phyloP scores from a whole-genome alignment of 805 yeast genomes.

The Schwanniomyces yamadae region DNA sequence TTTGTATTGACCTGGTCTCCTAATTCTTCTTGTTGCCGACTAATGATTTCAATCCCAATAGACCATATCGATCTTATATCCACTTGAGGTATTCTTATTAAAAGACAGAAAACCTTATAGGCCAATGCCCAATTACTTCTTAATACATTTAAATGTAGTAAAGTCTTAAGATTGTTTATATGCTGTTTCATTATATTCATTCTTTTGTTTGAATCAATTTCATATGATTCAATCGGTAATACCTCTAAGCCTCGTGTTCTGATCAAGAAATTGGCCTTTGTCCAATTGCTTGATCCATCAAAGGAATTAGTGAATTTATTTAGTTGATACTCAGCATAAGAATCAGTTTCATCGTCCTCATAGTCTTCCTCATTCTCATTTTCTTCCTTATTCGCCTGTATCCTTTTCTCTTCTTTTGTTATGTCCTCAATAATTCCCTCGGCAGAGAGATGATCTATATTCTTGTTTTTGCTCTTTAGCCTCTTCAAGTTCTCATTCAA shows the following conservation, averaged over 20 bases:
- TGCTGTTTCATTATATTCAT: constrained; percentile 22
- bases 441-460: constrained; percentile 4
- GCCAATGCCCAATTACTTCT: constrained; percentile 55
- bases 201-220: constrained; percentile 3
- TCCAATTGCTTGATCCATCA: constrained; percentile 18
- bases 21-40: constrained; percentile 9
- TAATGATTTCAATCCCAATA: constrained; percentile 57
- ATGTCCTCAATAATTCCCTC: constrained; percentile 3
- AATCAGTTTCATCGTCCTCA: constrained; percentile 7
- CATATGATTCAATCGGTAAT: constrained; percentile 15
- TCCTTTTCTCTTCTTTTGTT: neutral
- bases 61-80: constrained; percentile 66
- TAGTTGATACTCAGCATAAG: constrained; percentile 6
- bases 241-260: constrained; percentile 23
- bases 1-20: constrained; percentile 1
- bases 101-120: constrained; percentile 48
- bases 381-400: neutral
- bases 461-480: constrained; percentile 8
- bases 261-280: constrained; percentile 20
- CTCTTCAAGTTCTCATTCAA: constrained; percentile 13
- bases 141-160: constrained; percentile 50
- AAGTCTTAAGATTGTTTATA: constrained; percentile 33
- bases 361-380: constrained; percentile 5
- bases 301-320: constrained; percentile 16
- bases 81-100: constrained; percentile 47